phyloP scores from a whole-genome alignment of 192 early-diverging fungal species.

The Podila epicladia region DNA sequence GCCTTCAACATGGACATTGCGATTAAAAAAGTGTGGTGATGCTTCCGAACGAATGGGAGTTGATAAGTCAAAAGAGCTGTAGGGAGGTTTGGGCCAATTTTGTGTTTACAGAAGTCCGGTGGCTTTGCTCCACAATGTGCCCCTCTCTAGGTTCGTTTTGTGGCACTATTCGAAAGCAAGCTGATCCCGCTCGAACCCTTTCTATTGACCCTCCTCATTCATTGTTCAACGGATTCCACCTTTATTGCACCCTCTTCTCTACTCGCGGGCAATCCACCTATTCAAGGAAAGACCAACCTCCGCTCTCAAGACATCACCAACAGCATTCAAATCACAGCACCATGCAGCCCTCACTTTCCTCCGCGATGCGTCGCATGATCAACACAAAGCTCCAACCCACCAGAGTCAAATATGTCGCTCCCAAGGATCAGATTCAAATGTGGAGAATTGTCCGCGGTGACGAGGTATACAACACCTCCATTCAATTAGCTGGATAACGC shows the following conservation, averaged over 20 bases:
- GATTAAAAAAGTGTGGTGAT: not conserved
- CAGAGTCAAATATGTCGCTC: constrained; percentile 47
- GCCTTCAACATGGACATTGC: constrained; percentile 35
- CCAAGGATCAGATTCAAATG: constrained; percentile 57
- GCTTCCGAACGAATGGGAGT: not conserved
- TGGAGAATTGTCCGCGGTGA: constrained; percentile 73
- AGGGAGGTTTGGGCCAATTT: not conserved
- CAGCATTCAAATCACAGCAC: not conserved
- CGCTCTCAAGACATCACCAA: not conserved
- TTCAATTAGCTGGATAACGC: too few species aligned
- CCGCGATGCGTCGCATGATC: constrained; percentile 42
- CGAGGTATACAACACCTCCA: constrained; percentile 25
- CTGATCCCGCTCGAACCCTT: not conserved
- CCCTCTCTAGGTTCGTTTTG: not conserved
- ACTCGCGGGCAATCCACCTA: not conserved
- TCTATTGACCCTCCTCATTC: not conserved
- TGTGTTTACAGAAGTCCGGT: constrained; percentile 1
- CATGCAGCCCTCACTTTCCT: constrained; percentile 43
- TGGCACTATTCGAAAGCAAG: not conserved
- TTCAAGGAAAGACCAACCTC: not conserved
- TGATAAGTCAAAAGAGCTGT: not conserved
- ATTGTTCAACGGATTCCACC: not conserved
- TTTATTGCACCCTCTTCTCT: not conserved
- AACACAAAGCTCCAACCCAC: constrained; percentile 52
- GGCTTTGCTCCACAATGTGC: not conserved